phyloP scores from a whole-genome alignment of 1,139 yeast genomes.

The Petasospora rhodanensis region DNA sequence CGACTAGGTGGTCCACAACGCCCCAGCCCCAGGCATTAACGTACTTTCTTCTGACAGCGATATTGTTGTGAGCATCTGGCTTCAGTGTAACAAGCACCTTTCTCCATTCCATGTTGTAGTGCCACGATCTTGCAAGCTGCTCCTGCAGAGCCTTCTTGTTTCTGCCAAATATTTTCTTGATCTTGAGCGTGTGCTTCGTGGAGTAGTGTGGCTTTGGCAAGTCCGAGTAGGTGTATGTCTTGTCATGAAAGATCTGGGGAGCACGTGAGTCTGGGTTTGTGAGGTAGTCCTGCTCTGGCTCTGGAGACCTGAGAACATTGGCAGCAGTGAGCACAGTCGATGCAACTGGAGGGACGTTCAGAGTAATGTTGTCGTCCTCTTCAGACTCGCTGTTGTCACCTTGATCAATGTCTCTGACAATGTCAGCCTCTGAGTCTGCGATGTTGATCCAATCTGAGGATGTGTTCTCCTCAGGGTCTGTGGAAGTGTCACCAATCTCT shows the following conservation, averaged over 20 bases:
- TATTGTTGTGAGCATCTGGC: constrained; percentile 96
- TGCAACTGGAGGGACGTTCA: constrained; percentile 47
- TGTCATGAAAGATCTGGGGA: constrained; percentile 73
- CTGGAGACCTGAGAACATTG: constrained; percentile 67
- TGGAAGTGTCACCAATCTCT: too few species aligned
- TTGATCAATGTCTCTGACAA: too few species aligned
- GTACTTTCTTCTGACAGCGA: constrained; percentile 81
- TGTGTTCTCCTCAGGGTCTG: too few species aligned
- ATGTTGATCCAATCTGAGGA: too few species aligned
- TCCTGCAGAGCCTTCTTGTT: constrained; percentile 58
- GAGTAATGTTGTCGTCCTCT: too few species aligned
- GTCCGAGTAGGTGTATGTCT: constrained; percentile 60
- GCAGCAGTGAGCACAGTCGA: constrained; percentile 56
- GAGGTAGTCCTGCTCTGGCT: constrained; percentile 70
- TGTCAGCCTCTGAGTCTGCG: too few species aligned
- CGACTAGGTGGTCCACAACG: constrained; percentile 75
- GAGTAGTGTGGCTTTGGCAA: constrained; percentile 49
- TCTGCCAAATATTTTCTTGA: constrained; percentile 27
- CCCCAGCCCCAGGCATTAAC: constrained; percentile 98
- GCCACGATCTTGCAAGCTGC: constrained; percentile 84
- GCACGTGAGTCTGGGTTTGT: constrained; percentile 52
- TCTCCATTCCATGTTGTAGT: constrained; percentile 81
- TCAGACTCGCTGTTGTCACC: too few species aligned
- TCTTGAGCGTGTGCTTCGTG: constrained; percentile 17
- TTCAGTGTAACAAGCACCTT: constrained; percentile 80